phyloP scores from a whole-genome alignment of 164 flowering plant species.

The Tetrastigma voinierianum region DNA sequence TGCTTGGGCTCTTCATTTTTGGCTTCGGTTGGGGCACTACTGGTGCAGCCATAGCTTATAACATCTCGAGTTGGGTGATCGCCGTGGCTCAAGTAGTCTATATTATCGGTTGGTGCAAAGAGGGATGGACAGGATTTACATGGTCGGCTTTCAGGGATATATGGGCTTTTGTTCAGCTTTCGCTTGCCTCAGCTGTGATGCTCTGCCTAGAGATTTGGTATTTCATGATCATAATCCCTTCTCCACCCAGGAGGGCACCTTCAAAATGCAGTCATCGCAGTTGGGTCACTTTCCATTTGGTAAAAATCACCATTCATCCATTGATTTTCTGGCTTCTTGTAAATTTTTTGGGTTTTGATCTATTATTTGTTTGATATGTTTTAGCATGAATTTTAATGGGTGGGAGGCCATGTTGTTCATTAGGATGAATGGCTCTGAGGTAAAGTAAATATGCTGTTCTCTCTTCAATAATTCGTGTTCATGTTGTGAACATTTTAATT shows the following conservation, averaged over 20 bases:
- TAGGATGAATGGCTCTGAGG: constrained; percentile 65
- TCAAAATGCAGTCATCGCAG: constrained; percentile 57
- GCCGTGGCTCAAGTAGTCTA: constrained; percentile 43
- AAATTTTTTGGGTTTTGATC: not conserved
- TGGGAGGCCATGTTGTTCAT: constrained; percentile 53
- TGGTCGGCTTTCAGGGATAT: constrained; percentile 46
- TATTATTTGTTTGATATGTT: not conserved
- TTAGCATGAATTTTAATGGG: constrained; percentile 55
- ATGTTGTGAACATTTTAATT: too few relatives aligned
- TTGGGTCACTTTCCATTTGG: constrained; percentile 62
- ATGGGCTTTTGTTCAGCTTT: constrained; percentile 62
- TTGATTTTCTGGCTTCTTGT: not conserved
- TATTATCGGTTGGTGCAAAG: constrained; percentile 45
- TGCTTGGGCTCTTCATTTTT: constrained; percentile 42
- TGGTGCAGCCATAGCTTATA: constrained; percentile 55
- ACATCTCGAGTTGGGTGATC: constrained; percentile 39
- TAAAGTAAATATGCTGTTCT: constrained; percentile 7
- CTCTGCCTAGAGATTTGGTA: constrained; percentile 90
- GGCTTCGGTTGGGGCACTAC: constrained; percentile 36
- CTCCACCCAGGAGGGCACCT: constrained; percentile 74
- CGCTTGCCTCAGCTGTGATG: constrained; percentile 77
- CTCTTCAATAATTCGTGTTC: not conserved
- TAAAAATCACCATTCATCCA: constrained; percentile 22
- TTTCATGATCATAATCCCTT: constrained; percentile 60
- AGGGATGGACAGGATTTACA: constrained; percentile 56